Conservation (phyloP, 140 eudicot genomes). For the Anethum foeniculum region DNA sequence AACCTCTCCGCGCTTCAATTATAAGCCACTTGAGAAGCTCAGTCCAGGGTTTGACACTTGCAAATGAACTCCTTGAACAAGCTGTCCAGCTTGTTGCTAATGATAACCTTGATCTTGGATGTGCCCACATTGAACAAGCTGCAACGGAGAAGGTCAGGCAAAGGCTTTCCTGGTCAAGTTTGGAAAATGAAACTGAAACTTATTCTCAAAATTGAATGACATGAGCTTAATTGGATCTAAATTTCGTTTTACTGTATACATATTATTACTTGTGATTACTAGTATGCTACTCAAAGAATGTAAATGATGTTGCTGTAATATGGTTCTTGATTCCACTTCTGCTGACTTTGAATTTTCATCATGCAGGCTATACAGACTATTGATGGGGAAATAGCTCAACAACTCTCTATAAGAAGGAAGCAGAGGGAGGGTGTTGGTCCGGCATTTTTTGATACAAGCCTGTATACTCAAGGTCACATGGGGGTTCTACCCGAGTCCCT, state of each 20-base stretch:
- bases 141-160: conserved; percentile 86
- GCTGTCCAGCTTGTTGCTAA: conserved; percentile 74
- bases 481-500: conserved; percentile 85
- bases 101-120: conserved; percentile 93
- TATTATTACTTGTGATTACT: not conserved
- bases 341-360: conserved; percentile 1
- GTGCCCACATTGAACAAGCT: conserved; percentile 91
- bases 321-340: not conserved
- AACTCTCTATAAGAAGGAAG: conserved; percentile 76
- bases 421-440: conserved; percentile 74
- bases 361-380: conserved; percentile 79
- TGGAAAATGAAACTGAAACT: not conserved
- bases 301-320: not conserved
- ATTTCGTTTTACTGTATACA: not conserved
- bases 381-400: conserved; percentile 90
- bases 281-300: not conserved
- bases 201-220: not conserved
- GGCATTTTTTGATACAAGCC: conserved; percentile 61
- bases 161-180: not conserved
- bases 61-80: conserved; percentile 60
- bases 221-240: not conserved
- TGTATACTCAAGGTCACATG: conserved; percentile 74
- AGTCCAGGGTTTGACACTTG: conserved; percentile 48
- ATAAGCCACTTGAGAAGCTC: conserved; percentile 66
- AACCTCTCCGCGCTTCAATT: conserved; percentile 83